Conservation (phyloP, 495 filamentous ascomycete species). For the Neurospora pannonica region DNA sequence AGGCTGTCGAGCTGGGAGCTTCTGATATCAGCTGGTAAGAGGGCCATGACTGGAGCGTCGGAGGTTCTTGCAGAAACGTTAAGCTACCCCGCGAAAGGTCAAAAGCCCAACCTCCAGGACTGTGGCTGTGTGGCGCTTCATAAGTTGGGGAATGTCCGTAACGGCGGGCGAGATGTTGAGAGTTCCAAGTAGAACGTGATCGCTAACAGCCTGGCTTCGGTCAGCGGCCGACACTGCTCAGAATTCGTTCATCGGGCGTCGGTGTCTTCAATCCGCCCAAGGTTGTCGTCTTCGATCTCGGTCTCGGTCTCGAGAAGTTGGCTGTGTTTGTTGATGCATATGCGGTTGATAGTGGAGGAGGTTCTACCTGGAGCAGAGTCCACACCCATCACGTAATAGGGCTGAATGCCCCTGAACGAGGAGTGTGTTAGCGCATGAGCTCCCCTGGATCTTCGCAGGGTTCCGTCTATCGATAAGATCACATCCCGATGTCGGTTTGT, state of each 20-base stretch:
- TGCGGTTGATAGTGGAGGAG: neutral
- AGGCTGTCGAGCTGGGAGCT: neutral
- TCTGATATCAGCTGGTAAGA: neutral
- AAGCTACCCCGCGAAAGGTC: neutral
- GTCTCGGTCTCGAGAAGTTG: neutral
- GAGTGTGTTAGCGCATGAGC: neutral
- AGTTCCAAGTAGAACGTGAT: neutral
- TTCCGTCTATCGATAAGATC: neutral
- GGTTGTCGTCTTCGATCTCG: neutral
- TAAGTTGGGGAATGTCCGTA: constrained; percentile 21
- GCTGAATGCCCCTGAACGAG: neutral
- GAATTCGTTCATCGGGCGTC: neutral
- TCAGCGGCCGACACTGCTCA: neutral
- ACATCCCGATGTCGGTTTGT: neutral
- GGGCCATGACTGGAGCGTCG: neutral
- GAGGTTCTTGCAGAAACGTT: neutral
- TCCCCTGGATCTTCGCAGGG: neutral
- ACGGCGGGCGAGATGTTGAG: neutral
- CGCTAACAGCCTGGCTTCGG: neutral
- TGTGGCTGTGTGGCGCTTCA: neutral
- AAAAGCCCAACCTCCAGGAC: neutral
- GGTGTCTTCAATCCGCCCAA: neutral
- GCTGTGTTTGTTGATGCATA: neutral
- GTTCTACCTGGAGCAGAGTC: neutral
- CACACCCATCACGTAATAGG: neutral